Evolutionary conservation across 768 basidiomycete genomes (phyloP), one percentile per base, ranked within the genome.

Genomic region (Candolleomyces aberdarensis): DNA sequence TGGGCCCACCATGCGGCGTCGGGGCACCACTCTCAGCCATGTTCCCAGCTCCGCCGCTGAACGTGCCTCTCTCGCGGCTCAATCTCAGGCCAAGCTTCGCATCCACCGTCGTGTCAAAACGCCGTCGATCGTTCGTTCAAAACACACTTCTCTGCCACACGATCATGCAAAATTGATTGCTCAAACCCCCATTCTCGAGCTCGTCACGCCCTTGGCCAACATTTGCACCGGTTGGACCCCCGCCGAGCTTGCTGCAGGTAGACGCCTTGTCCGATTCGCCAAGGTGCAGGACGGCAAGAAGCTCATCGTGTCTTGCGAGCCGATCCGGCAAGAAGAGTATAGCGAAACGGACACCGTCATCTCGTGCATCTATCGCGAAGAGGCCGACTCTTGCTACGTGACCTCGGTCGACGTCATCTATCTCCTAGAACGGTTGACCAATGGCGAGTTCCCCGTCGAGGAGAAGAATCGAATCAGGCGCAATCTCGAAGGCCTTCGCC

Each of bases 341-440:
- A 75, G 80, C 59, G 83, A 88, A 41, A 79, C 84, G 31, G 87
- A 89, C 70, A 87, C 87, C 69, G 92, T 96, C 71, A 87, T 98
- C 66, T 97, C 95, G 0, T 98, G 96, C 80, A 98, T 98, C 69
- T 93, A 89, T 73, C 87, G 92, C 57, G 83, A 90, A 59, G 89
- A 92, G 59, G 78, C 77, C 1, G 86, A 89, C 66, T 76, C 85
- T 3, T 96, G 86, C 75, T 96, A 86, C 72, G 87, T 96, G 66
- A 98, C 96, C 44, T 96, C 94, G 0, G 96, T 98, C 66, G 96
- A 98, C 72, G 88, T 96, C 73, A 95, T 98, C 68, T 92, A 89
- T 71, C 83, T 98, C 32, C 85, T 98, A 57, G 94, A 98, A 76
- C 82, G 83, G 2, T 78, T 85, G 50, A 82, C 82, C 44, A 86